Evolutionary conservation across 768 basidiomycete genomes (phyloP).

Genomic region (Naganishia friedmannii): DNA sequence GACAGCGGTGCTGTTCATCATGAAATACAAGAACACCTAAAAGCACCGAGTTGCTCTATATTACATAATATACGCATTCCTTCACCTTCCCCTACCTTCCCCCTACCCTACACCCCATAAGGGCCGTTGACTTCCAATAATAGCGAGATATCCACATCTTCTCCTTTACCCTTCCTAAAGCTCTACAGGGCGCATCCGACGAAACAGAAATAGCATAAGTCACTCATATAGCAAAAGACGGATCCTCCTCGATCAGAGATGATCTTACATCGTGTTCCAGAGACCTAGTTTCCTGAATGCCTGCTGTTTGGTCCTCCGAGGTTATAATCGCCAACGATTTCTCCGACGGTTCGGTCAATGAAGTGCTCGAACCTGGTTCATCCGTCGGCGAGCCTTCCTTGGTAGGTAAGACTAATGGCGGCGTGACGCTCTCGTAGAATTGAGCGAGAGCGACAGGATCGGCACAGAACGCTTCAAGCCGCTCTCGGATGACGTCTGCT

Average conservation of each 20-base stretch:
- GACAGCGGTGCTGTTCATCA: too few relatives aligned
- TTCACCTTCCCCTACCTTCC: not conserved
- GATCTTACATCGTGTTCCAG: slow-evolving; percentile 17
- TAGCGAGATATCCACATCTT: slow-evolving; percentile 17
- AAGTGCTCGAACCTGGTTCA: not conserved
- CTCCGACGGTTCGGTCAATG: not conserved
- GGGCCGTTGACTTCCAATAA: slow-evolving; percentile 14
- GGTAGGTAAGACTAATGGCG: slow-evolving; percentile 51
- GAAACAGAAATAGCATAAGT: slow-evolving; percentile 1
- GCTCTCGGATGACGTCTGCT: slow-evolving; percentile 64
- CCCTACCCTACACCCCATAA: slow-evolving; percentile 7
- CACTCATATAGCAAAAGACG: not conserved
- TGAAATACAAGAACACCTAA: too few relatives aligned
- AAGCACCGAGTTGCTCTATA: too few relatives aligned
- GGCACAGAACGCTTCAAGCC: slow-evolving; percentile 65
- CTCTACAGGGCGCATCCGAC: not conserved
- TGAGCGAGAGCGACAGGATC: slow-evolving; percentile 58
- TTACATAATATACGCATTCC: not conserved
- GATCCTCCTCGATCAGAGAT: slow-evolving; percentile 4
- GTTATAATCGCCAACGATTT: not conserved
- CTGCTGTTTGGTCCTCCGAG: not conserved
- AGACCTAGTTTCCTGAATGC: not conserved
- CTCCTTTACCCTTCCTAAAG: not conserved
- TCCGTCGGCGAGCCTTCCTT: not conserved
- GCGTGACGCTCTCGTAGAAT: slow-evolving; percentile 74